These are phyloP conservation scores for Blastobotrys peoriensis DNA, from an alignment of 805 yeast genomes.

Conservation along the genomic window DNA sequence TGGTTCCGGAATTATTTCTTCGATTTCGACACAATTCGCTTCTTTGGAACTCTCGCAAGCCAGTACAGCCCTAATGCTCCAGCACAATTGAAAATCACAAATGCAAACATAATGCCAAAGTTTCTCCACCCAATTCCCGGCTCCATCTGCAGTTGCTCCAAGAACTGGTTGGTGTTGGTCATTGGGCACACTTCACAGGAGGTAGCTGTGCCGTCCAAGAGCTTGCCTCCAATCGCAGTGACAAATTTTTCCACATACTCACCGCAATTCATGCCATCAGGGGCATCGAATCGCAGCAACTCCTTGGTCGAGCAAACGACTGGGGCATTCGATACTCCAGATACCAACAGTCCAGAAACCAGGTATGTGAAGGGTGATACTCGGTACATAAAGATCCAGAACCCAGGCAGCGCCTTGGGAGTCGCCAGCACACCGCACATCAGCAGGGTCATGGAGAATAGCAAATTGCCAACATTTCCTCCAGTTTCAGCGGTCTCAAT, in stretches of 20 bases:
- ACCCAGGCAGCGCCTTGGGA: conserved; percentile 52
- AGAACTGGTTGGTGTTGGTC: conserved; percentile 51
- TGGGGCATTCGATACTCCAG: conserved; percentile 38
- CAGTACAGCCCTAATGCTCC: conserved; percentile 48
- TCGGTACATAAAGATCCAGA: conserved; percentile 77
- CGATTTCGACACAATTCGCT: conserved; percentile 13
- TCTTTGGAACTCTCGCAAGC: conserved; percentile 71
- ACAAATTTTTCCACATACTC: conserved; percentile 42
- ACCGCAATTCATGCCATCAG: conserved; percentile 52
- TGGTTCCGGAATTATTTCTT: conserved; percentile 14
- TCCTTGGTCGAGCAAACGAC: conserved; percentile 48
- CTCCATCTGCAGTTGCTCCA: conserved; percentile 34
- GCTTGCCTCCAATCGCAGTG: conserved; percentile 41
- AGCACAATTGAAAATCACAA: conserved; percentile 41
- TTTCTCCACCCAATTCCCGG: conserved; percentile 46
- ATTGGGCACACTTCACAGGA: conserved; percentile 58
- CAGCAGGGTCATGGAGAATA: conserved; percentile 56
- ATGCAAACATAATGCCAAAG: conserved; percentile 50
- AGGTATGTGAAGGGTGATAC: conserved; percentile 65
- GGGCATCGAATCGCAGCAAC: conserved; percentile 44
- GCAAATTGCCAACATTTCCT: conserved; percentile 50
- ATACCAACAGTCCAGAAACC: conserved; percentile 47
- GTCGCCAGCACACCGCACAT: conserved; percentile 75
- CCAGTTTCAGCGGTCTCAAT: conserved; percentile 56
- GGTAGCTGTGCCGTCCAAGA: conserved; percentile 41